These are phyloP conservation scores for Alternaria solani DNA, from an alignment of 2,329 filamentous ascomycete species.

Conservation along the genomic window DNA sequence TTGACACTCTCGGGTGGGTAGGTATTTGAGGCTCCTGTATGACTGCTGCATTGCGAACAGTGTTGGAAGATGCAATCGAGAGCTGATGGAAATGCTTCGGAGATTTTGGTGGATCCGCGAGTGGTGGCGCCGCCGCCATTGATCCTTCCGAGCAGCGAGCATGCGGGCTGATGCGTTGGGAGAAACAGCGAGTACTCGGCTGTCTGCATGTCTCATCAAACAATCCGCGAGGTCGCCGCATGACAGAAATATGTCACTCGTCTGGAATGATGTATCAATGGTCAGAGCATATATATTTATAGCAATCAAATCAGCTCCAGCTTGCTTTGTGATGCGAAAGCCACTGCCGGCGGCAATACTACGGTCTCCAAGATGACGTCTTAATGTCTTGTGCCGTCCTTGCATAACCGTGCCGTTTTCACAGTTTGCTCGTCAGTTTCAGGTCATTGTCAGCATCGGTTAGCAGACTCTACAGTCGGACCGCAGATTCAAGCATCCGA, in stretches of 20 bases:
- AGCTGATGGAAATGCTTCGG: neutral
- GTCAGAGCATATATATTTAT: neutral
- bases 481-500: constrained; percentile 3
- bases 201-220: constrained; percentile 11
- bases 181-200: constrained; percentile 1
- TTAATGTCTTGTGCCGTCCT: neutral
- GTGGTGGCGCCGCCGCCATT: constrained; percentile 10
- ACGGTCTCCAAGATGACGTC: constrained; percentile 9
- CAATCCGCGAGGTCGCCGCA: constrained; percentile 3
- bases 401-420: neutral
- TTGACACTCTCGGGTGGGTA: constrained; percentile 15
- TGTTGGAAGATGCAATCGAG: neutral
- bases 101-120: constrained; percentile 10
- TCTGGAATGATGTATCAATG: neutral
- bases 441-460: constrained; percentile 2
- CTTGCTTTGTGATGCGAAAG: constrained; percentile 3
- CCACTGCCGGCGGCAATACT: constrained; percentile 4
- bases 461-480: constrained; percentile 10
- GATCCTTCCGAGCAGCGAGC: constrained; percentile 4
- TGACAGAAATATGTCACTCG: neutral
- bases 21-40: constrained; percentile 19
- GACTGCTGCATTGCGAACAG: neutral
- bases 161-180: neutral
- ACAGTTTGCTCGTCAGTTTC: constrained; percentile 17
- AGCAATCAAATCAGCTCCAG: constrained; percentile 4